Conservation (phyloP, 305 asterid genomes). For the Rubia occidens region DNA sequence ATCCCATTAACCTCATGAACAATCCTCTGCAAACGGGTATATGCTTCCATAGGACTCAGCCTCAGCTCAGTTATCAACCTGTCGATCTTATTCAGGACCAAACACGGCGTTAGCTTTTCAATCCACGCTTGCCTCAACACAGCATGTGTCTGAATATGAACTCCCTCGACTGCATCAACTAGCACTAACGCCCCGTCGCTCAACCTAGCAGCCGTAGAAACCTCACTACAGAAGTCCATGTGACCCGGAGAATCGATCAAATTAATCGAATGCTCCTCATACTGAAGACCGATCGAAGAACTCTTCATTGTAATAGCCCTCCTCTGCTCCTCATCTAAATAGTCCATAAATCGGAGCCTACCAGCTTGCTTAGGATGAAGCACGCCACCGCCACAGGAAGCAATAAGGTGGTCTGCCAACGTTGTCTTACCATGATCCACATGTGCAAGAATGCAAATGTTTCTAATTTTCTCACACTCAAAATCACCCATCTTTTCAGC, state of each 20-base stretch:
- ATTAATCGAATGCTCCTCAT: constrained; percentile 44
- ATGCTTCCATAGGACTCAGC: constrained; percentile 84
- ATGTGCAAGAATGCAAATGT: constrained; percentile 92
- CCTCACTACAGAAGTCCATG: constrained; percentile 98
- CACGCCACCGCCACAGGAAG: constrained; percentile 85
- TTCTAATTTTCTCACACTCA: constrained; percentile 34
- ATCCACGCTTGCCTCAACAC: constrained; percentile 93
- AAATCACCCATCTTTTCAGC: constrained; percentile 22
- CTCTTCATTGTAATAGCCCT: constrained; percentile 98
- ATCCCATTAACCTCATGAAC: constrained; percentile 87
- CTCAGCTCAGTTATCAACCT: constrained; percentile 63
- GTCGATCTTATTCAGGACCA: constrained; percentile 82
- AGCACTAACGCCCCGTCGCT: constrained; percentile 86
- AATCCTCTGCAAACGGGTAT: constrained; percentile 62
- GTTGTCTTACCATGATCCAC: constrained; percentile 98
- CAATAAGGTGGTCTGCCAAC: constrained; percentile 82
- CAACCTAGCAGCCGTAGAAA: constrained; percentile 90
- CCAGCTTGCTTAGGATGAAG: constrained; percentile 98
- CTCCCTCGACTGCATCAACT: constrained; percentile 96
- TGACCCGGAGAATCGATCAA: constrained; percentile 95
- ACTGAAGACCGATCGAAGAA: constrained; percentile 69
- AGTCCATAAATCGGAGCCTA: constrained; percentile 87
- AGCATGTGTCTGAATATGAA: constrained; percentile 95
- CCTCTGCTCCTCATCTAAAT: constrained; percentile 86
- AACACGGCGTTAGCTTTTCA: constrained; percentile 75